Conservation (phyloP, 495 filamentous ascomycete species). For the Umbilicaria muhlenbergii region DNA sequence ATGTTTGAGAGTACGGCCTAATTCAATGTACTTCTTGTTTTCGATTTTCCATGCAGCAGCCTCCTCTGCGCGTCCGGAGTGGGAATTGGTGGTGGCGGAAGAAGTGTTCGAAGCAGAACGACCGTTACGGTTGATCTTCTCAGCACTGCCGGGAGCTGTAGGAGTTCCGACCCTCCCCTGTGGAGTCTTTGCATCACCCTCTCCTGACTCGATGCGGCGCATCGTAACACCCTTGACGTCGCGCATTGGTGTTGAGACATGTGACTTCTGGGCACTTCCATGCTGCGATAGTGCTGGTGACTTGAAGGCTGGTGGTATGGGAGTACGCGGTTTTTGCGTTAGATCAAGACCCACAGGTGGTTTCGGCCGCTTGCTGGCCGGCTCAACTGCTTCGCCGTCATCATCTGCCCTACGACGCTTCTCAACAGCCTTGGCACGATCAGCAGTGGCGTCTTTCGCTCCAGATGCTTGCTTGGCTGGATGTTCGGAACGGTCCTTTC, state of each 20-base stretch:
- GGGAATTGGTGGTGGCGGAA: neutral
- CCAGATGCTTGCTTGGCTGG: no score
- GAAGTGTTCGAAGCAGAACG: neutral
- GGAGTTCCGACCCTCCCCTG: slow-evolving; percentile 16
- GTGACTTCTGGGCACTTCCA: neutral
- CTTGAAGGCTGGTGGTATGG: neutral
- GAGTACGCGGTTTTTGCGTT: neutral
- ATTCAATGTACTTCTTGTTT: slow-evolving; percentile 23
- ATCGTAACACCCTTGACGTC: slow-evolving; percentile 10
- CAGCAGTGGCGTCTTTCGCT: no score
- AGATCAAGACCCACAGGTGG: neutral
- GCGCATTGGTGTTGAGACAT: neutral
- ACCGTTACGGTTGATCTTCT: slow-evolving; percentile 2
- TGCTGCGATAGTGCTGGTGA: neutral
- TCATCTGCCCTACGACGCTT: neutral
- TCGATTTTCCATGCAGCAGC: slow-evolving; percentile 30
- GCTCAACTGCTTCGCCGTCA: neutral
- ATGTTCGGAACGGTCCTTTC: no score
- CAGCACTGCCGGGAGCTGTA: slow-evolving; percentile 12
- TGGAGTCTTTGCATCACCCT: slow-evolving; percentile 19
- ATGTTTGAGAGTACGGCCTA: slow-evolving; percentile 34
- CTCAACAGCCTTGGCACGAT: neutral
- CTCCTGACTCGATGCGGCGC: slow-evolving; percentile 16
- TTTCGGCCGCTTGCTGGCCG: slow-evolving; percentile 2
- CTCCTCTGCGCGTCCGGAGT: slow-evolving; percentile 17